A percentile compares a stretch with the other conserved stretches of the same genome.
Evolutionary conservation across 2,329 filamentous ascomycete genomes (phyloP).

Genomic region (Claviceps fusiformis): DNA sequence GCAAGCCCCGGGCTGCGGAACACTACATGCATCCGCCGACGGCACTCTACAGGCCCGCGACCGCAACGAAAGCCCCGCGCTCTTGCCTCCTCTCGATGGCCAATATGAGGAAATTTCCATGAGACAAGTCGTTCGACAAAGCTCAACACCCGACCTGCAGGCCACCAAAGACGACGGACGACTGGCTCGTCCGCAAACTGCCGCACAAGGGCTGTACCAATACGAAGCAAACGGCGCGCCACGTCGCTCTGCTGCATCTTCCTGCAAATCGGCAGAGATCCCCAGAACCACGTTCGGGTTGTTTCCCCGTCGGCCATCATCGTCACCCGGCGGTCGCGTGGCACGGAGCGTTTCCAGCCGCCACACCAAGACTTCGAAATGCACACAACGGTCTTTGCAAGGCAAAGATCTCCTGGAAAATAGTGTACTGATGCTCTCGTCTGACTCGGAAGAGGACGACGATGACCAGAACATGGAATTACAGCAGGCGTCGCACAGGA

Average conservation of each 20-base stretch:
- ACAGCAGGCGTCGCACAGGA: not conserved
- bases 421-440: conserved; percentile 43
- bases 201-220: not conserved
- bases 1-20: conserved; percentile 11
- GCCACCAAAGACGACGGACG: not conserved
- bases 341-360: conserved; percentile 40
- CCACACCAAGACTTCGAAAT: conserved; percentile 38
- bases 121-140: conserved; percentile 24
- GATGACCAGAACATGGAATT: conserved; percentile 8
- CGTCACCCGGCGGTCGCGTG: conserved; percentile 23
- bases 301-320: conserved; percentile 13
- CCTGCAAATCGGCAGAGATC: conserved; percentile 8
- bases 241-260: not conserved
- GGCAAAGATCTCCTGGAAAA: conserved; percentile 39
- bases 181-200: not conserved
- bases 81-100: conserved; percentile 38
- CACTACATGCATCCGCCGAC: conserved; percentile 12
- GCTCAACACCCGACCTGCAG: conserved; percentile 6
- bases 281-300: conserved; percentile 9
- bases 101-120: conserved; percentile 46
- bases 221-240: not conserved
- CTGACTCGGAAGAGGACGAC: conserved; percentile 39
- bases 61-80: conserved; percentile 18
- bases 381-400: conserved; percentile 30
- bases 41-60: conserved; percentile 12